Percentiles rank a stretch among this genome's conserved stretches.
Evolutionary conservation across 805 yeast genomes (phyloP).

Genomic region (Hanseniaspora opuntiae): DNA sequence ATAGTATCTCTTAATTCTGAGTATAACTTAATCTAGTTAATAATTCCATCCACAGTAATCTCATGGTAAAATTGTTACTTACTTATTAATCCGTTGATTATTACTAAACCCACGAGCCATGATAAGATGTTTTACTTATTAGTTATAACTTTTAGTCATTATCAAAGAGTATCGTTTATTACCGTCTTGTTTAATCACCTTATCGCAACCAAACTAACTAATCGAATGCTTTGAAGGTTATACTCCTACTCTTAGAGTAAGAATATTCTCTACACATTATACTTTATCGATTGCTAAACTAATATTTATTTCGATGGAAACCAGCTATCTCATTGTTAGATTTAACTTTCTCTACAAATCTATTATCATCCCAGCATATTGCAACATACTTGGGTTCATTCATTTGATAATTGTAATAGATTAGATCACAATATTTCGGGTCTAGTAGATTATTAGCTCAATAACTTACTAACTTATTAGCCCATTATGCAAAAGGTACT

Average conservation of each 20-base stretch:
- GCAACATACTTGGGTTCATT: constrained; percentile 3
- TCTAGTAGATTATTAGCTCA: not conserved
- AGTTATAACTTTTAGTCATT: not conserved
- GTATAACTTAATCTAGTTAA: not conserved
- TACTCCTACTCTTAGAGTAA: not conserved
- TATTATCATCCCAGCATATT: not conserved
- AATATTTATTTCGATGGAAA: not conserved
- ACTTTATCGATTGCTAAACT: not conserved
- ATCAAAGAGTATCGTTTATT: not conserved
- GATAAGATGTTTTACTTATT: not conserved
- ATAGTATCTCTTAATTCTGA: not conserved
- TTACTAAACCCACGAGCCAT: not conserved
- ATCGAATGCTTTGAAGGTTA: not conserved
- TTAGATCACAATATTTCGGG: not conserved
- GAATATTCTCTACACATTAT: not conserved
- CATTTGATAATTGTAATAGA: not conserved
- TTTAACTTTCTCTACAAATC: constrained; percentile 2
- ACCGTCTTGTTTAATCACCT: not conserved
- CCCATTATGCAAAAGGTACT: constrained; percentile 4
- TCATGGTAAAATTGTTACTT: constrained; percentile 2
- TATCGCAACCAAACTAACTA: not conserved
- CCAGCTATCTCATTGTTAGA: constrained; percentile 1
- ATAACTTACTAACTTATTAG: not conserved
- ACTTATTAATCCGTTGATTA: constrained; percentile 1
- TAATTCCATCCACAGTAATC: not conserved